Base-by-base conservation (phyloP, 495 filamentous ascomycete species). In the Xylaria telfairii region DNA sequence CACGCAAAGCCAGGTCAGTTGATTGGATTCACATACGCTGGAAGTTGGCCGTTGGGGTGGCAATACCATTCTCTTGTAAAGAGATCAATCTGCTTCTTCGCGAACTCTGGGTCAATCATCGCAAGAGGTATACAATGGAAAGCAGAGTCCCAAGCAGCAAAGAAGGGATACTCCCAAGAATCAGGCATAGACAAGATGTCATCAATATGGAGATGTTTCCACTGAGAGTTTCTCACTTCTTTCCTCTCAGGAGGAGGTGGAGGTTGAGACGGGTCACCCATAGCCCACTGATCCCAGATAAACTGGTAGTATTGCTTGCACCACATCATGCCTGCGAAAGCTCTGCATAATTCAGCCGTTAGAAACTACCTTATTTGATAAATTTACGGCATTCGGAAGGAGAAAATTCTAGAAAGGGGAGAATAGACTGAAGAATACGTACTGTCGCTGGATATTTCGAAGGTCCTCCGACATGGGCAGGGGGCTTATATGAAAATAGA, bases 51-150 rank as follows among this genome's bases (percentile, higher is more conserved):
- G 75, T 98, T 98, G 21, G 95, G 95, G 83, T 98, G 95, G 92
- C 97, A 97, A 84, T 98, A 98, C 95, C 95, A 98, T 83, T 98
- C 95, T 70, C 95, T 87, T 12, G 95, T 98, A 73, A 98, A 92
- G 19, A 98, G 83, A 79, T 98, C 95, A 26, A 98, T 87, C 79
- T 98, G 95, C 83, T 96, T 97, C 87, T 98, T 98, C 21, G 95
- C 95, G 72, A 97, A 97, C 37, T 97, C 95, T 0, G 95, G 95
- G 72, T 98, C 95, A 65, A 98, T 94, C 95, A 98, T 97, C 10
- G 95, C 92, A 70, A 98, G 81, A 3, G 95, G 93, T 73, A 98
- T 97, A 76, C 93, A 96, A 78, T 98, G 95, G 83, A 98, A 98
- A 3, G 94, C 95, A 46, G 93, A 94, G 75, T 98, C 95, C 95